A percentile compares a stretch with the other conserved stretches of the same genome.
Evolutionary conservation across 805 yeast genomes (phyloP).

Genomic region (Schwanniomyces vanrijiae): DNA sequence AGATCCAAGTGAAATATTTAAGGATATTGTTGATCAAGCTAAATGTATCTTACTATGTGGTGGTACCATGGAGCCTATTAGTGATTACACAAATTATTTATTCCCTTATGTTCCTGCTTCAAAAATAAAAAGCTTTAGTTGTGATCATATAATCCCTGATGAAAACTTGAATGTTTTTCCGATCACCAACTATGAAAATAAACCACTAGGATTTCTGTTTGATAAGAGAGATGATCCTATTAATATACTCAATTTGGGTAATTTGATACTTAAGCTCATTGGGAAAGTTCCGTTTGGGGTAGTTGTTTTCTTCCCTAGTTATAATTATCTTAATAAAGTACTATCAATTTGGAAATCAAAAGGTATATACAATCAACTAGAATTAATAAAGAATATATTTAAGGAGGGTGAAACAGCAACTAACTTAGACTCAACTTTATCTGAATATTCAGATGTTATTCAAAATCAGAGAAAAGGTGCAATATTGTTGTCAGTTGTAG

Average conservation of each 20-base stretch:
- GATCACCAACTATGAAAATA: conserved; percentile 24
- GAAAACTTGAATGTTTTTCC: conserved; percentile 64
- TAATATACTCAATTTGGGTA: conserved; percentile 54
- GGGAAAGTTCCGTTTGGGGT: conserved; percentile 65
- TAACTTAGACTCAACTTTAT: conserved; percentile 46
- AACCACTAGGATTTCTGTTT: conserved; percentile 64
- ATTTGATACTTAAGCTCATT: conserved; percentile 42
- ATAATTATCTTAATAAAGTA: conserved; percentile 61
- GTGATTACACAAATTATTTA: conserved; percentile 66
- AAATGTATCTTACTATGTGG: conserved; percentile 82
- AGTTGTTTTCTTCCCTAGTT: conserved; percentile 85
- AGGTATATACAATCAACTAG: conserved; percentile 30
- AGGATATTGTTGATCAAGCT: conserved; percentile 61
- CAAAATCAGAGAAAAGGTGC: conserved; percentile 50
- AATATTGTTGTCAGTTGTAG: conserved; percentile 78
- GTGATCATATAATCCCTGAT: conserved; percentile 83
- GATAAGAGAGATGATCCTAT: conserved; percentile 50
- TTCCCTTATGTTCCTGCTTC: conserved; percentile 51
- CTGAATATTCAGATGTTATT: conserved; percentile 50
- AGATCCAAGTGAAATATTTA: conserved; percentile 75
- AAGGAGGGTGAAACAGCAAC: conserved; percentile 51
- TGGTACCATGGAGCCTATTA: conserved; percentile 90
- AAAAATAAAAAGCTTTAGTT: conserved; percentile 56
- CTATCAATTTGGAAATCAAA: conserved; percentile 50
- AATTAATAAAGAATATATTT: conserved; percentile 47